Evolutionary conservation across 2,329 filamentous ascomycete genomes (phyloP).

Genomic region (Fusarium irregulare): DNA sequence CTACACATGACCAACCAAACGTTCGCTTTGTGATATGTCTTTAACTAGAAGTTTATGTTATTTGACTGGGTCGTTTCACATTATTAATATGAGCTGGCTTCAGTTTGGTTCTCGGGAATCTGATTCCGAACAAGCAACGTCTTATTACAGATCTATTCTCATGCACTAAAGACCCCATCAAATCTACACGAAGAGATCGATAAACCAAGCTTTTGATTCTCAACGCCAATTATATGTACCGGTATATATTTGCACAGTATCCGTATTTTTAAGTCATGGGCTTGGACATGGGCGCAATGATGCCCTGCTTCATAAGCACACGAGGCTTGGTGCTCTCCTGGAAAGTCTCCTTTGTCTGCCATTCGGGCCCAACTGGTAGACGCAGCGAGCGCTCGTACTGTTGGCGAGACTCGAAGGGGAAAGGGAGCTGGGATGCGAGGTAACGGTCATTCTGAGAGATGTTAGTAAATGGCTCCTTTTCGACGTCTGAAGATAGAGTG

Average conservation of each 20-base stretch:
- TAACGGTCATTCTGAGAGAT: constrained; percentile 80
- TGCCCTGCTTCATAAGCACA: constrained; percentile 88
- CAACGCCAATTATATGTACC: constrained; percentile 24
- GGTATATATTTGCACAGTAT: neutral
- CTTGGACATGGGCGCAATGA: constrained; percentile 88
- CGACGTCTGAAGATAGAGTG: neutral
- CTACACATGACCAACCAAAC: neutral
- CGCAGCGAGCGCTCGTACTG: constrained; percentile 93
- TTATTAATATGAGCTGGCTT: neutral
- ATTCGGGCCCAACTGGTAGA: constrained; percentile 90
- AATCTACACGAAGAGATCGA: neutral
- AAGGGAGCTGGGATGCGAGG: constrained; percentile 83
- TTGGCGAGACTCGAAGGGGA: constrained; percentile 86
- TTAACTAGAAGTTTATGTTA: neutral
- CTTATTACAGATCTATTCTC: neutral
- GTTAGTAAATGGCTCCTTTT: constrained; percentile 2
- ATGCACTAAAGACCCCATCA: neutral
- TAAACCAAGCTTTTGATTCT: constrained; percentile 28
- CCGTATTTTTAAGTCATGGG: constrained; percentile 60
- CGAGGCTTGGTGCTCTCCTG: constrained; percentile 90
- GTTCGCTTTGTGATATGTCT: neutral
- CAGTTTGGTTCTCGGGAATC: neutral
- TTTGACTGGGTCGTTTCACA: neutral
- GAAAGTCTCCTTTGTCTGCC: constrained; percentile 95
- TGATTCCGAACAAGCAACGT: neutral